These are phyloP conservation scores for Boletus fagicola DNA, from an alignment of 768 basidiomycete species.

Conservation along the genomic window DNA sequence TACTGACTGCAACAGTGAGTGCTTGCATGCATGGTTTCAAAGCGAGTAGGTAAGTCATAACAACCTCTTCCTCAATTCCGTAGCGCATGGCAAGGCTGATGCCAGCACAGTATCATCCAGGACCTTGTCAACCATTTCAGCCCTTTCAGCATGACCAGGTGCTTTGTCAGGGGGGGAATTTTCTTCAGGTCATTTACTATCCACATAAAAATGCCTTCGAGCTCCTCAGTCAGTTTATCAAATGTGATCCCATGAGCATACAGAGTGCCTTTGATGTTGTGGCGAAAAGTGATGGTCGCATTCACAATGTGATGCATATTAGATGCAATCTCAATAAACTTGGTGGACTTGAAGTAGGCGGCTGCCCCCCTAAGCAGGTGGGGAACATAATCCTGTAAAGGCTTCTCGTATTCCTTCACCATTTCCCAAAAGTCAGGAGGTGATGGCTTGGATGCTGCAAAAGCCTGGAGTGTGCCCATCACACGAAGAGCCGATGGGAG, in stretches of 20 bases:
- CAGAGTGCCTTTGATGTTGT: slow-evolving; percentile 1
- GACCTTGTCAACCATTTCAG: too few relatives aligned
- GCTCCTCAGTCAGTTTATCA: slow-evolving; percentile 9
- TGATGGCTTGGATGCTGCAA: not conserved
- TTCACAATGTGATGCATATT: slow-evolving; percentile 12
- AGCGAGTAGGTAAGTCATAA: too few relatives aligned
- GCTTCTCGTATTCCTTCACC: not conserved
- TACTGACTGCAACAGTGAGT: too few relatives aligned
- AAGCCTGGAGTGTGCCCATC: not conserved
- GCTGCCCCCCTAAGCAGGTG: slow-evolving; percentile 3
- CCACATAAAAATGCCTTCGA: slow-evolving; percentile 8
- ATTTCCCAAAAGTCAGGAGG: slow-evolving; percentile 13
- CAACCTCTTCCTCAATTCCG: too few relatives aligned
- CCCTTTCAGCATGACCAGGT: too few relatives aligned
- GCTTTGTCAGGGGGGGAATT: too few relatives aligned
- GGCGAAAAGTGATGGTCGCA: slow-evolving; percentile 11
- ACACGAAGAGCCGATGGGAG: not conserved
- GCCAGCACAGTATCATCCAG: too few relatives aligned
- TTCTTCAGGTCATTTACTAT: not conserved
- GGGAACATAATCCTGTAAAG: slow-evolving; percentile 1
- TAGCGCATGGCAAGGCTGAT: too few relatives aligned
- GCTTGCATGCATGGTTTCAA: too few relatives aligned
- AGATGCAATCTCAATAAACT: slow-evolving; percentile 2
- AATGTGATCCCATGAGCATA: not conserved
- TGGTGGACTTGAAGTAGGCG: not conserved